Conservation (phyloP, 2,329 filamentous ascomycete species). For the Clarireedia monteithiana region DNA sequence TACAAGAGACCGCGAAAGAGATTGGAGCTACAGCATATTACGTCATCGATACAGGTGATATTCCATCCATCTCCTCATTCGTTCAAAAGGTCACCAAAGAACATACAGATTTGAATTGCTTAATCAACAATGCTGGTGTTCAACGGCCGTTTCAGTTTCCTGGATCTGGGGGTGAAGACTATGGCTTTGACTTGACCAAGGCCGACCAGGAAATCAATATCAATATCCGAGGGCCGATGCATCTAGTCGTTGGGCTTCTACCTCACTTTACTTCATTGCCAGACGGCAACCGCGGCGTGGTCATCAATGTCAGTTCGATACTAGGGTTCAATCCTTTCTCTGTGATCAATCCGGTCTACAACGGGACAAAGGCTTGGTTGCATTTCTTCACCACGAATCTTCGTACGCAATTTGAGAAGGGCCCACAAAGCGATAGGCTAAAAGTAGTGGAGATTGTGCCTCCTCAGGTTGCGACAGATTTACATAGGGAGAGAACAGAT, state of each 20-base stretch:
- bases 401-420: slow-evolving; percentile 38
- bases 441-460: slow-evolving; percentile 28
- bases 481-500: slow-evolving; percentile 47
- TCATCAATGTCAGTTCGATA: slow-evolving; percentile 48
- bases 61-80: slow-evolving; percentile 37
- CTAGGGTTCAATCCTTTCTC: slow-evolving; percentile 45
- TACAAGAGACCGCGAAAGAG: slow-evolving; percentile 35
- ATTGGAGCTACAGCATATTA: slow-evolving; percentile 44
- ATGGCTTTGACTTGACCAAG: slow-evolving; percentile 38
- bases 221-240: slow-evolving; percentile 51
- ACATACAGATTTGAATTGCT: slow-evolving; percentile 47
- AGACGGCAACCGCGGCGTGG: slow-evolving; percentile 26
- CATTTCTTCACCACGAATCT: slow-evolving; percentile 50
- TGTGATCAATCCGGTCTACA: slow-evolving; percentile 50
- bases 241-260: slow-evolving; percentile 41
- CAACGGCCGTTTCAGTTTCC: slow-evolving; percentile 43
- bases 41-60: slow-evolving; percentile 42
- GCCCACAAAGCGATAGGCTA: slow-evolving; percentile 30
- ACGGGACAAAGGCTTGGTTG: slow-evolving; percentile 50
- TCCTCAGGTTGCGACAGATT: slow-evolving; percentile 42
- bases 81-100: slow-evolving; percentile 37
- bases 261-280: slow-evolving; percentile 37
- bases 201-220: slow-evolving; percentile 51
- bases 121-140: slow-evolving; percentile 53
- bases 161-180: slow-evolving; percentile 10